Percentiles rank a stretch among this genome's conserved stretches.
These are phyloP conservation scores for Phytophthora cactorum DNA, from an alignment of 352 stramenopile genomes.

Conservation along the genomic window DNA sequence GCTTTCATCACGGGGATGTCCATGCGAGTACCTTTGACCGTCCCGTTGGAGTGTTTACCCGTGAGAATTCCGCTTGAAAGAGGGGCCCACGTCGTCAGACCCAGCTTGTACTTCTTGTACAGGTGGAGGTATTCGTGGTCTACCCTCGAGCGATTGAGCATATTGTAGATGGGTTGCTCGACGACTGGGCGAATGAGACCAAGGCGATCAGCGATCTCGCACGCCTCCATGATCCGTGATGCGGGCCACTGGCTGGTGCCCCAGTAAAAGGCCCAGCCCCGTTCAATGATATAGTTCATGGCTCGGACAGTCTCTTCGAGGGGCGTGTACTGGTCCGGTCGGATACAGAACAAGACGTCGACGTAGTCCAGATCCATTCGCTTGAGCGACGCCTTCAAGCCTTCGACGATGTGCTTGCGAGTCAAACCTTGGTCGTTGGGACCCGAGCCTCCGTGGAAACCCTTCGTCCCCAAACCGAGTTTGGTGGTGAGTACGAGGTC, in stretches of 20 bases:
- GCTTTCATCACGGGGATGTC: conserved; percentile 13
- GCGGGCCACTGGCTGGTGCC: conserved; percentile 59
- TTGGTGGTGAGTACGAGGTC: conserved; percentile 61
- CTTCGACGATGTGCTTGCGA: conserved; percentile 59
- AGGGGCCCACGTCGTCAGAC: conserved; percentile 38
- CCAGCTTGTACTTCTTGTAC: conserved; percentile 63
- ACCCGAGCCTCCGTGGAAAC: conserved; percentile 8
- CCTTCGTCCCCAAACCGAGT: conserved; percentile 39
- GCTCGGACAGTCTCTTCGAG: conserved; percentile 56
- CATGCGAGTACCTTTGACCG: conserved; percentile 34
- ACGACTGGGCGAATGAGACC: conserved; percentile 37
- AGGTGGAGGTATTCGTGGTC: conserved; percentile 60
- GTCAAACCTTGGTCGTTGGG: conserved; percentile 42
- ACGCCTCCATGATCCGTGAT: conserved; percentile 54
- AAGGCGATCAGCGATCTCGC: conserved; percentile 40
- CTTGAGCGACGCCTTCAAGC: conserved; percentile 43
- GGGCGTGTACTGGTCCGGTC: conserved; percentile 37
- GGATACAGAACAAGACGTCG: conserved; percentile 49
- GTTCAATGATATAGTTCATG: conserved; percentile 55
- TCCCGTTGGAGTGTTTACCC: conserved; percentile 64
- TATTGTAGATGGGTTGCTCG: conserved; percentile 66
- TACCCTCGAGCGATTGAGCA: conserved; percentile 56
- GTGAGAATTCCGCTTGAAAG: conserved; percentile 58
- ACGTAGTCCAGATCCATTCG: conserved; percentile 43
- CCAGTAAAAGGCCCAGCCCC: conserved; percentile 58